Evolutionary conservation across 2,329 filamentous ascomycete species (phyloP).

Genomic region (Domatiomyces catenatus): DNA sequence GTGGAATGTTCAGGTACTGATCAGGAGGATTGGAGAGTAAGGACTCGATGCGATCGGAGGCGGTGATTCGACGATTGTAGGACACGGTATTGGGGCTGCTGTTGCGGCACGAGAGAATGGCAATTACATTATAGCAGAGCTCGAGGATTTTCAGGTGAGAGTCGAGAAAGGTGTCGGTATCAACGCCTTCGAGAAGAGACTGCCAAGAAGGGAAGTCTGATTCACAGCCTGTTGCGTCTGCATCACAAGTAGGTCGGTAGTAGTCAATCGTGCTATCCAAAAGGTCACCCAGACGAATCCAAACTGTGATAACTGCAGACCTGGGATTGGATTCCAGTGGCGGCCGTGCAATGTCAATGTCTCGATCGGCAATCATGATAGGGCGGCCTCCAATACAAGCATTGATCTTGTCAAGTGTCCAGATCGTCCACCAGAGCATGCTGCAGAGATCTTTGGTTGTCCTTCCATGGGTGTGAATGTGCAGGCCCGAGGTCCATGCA

Average conservation of each 20-base stretch:
- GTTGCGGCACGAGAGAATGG: conserved; percentile 41
- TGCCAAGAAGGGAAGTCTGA: conserved; percentile 25
- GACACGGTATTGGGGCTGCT: conserved; percentile 35
- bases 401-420: conserved; percentile 29
- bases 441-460: conserved; percentile 18
- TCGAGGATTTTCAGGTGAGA: conserved; percentile 28
- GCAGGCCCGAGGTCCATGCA: conserved; percentile 25
- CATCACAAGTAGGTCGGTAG: conserved; percentile 21
- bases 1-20: conserved; percentile 25
- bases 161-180: conserved; percentile 3
- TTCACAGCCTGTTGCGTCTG: conserved; percentile 24
- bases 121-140: conserved; percentile 41
- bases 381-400: conserved; percentile 27
- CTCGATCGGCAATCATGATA: conserved; percentile 25
- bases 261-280: conserved; percentile 26
- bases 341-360: conserved; percentile 25
- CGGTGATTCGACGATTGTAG: conserved; percentile 39
- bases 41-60: conserved; percentile 40
- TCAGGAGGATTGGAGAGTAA: conserved; percentile 22
- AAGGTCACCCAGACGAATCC: conserved; percentile 25
- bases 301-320: conserved; percentile 22
- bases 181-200: conserved; percentile 8
- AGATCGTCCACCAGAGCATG: conserved; percentile 27
- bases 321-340: conserved; percentile 6
- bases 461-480: conserved; percentile 24